Evolutionary conservation across 345 rosid species (phyloP), one percentile per base, ranked within the genome.

Genomic region (Populus nigra): DNA sequence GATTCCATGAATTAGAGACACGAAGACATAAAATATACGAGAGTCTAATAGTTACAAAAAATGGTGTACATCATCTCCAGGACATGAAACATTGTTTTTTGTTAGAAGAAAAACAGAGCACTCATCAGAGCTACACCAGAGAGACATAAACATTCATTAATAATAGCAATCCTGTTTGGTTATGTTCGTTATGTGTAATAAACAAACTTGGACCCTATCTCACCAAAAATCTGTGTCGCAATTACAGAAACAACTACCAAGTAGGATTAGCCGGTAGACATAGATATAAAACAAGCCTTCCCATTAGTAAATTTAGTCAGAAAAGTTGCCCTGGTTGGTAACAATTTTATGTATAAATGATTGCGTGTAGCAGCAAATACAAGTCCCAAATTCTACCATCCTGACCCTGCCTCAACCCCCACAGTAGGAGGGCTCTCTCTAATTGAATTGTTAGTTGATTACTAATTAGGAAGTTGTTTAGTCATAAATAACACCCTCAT

Each of bases 221-320:
- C 76, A 73, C 76, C 76, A 39, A 71, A 39, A 43, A 6, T 63
- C 27, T 5, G 13, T 62, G 29, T 59, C 29, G 67, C 16, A 5
- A 59, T 73, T n/a, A 16, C 69, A 41, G 59, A 25, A 74, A 74
- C 69, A 74, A 59, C 68, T 27, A 41, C 77, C 69, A 41, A 22
- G 39, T 16, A 62, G 16, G 16, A 47, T 47, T 15, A 15, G 13
- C 45, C 12, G 0, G 50, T 47, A 12, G 16, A 4, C 5, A 47
- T 15, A 1, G 17, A 47, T 47, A 47, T 3, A 47, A 10, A 47
- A 1, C 6, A 15, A 47, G 50, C 1, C 50, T 47, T 13, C 50
- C 50, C 50, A 47, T 3, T 4, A 13, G 6, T 15, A 47, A 47
- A 15, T 13, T 47, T 13, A 47, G 50, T 47, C 17, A 3, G 5